Percentiles rank a stretch among this genome's conserved stretches.
phyloP scores from a whole-genome alignment of 2,329 filamentous ascomycete species.

The Alternaria tenuissima region DNA sequence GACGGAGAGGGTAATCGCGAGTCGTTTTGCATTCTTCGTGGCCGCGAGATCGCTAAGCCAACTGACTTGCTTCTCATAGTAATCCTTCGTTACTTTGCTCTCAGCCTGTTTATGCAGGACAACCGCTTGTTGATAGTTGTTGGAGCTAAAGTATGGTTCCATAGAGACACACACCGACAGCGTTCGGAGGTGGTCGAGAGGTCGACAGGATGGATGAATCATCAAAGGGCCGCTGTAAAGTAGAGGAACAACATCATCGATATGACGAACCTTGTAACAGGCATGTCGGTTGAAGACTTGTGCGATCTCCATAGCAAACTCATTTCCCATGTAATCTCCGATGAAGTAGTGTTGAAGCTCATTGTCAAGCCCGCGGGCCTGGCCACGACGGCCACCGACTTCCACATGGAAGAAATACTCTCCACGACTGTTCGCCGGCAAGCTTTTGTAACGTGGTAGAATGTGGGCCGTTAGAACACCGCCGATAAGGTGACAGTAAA shows the following conservation, averaged over 20 bases:
- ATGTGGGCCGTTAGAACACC: neutral
- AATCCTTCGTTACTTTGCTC: neutral
- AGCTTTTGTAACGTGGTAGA: neutral
- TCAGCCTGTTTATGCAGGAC: neutral
- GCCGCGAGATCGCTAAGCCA: neutral
- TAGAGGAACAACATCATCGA: neutral
- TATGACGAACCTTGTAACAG: neutral
- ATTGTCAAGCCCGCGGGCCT: neutral
- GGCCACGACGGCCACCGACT: neutral
- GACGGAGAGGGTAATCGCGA: neutral
- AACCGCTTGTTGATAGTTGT: neutral
- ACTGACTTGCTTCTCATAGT: neutral
- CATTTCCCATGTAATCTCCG: neutral
- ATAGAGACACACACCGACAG: neutral
- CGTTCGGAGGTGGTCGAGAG: neutral
- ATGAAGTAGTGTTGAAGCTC: neutral
- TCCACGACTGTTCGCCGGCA: neutral
- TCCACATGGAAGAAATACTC: neutral
- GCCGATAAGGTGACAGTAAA: neutral
- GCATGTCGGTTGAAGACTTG: neutral
- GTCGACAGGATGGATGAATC: neutral
- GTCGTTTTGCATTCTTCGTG: neutral
- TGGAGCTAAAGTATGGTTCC: neutral
- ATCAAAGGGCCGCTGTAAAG: neutral
- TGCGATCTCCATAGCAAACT: neutral